Conservation (phyloP, 164 flowering plant species). For the Tetrastigma voinierianum region DNA sequence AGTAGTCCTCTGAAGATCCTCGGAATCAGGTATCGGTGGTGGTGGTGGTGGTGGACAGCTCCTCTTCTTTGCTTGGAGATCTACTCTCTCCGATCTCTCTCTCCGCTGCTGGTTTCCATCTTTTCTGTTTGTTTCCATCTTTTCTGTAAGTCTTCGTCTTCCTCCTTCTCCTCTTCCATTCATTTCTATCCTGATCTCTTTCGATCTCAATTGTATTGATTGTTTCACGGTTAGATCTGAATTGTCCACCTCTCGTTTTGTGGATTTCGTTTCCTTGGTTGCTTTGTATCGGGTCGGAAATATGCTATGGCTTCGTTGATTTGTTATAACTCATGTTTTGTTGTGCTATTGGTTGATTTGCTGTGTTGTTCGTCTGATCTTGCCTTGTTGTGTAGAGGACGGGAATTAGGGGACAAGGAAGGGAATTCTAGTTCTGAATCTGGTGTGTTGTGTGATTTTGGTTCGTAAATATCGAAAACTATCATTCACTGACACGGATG, state of each 20-base stretch:
- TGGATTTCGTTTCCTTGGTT: too few relatives aligned
- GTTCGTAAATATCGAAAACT: too few relatives aligned
- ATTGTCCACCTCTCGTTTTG: background rate
- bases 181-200: background rate
- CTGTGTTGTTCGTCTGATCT: background rate
- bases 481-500: too few relatives aligned
- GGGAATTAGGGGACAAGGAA: too few relatives aligned
- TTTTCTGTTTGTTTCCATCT: background rate
- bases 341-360: too few relatives aligned
- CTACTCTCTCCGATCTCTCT: slow-evolving; percentile 2
- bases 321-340: too few relatives aligned
- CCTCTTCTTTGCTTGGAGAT: background rate
- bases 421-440: too few relatives aligned
- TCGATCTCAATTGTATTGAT: background rate
- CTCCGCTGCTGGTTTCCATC: background rate
- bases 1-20: background rate
- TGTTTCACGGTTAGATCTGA: background rate
- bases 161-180: background rate
- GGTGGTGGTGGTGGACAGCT: background rate
- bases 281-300: too few relatives aligned
- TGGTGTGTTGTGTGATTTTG: too few relatives aligned
- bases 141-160: background rate
- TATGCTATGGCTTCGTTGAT: too few relatives aligned
- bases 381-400: background rate
- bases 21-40: background rate